Conservation (phyloP, 139 green algal genomes). For the Coelastrella sp. region DNA sequence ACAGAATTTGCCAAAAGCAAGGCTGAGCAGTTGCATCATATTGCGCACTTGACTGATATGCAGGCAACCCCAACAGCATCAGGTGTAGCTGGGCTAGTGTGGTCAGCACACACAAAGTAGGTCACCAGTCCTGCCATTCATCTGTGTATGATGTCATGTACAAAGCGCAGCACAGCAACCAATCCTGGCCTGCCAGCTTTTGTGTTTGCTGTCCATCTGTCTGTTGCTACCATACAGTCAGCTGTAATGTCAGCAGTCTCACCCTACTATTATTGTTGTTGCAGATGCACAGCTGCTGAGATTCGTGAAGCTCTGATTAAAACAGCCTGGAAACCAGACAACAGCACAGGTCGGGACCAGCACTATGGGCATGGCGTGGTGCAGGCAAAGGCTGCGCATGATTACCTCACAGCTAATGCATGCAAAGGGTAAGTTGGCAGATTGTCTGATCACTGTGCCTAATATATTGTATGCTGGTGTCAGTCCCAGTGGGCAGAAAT, state of each 20-base stretch:
- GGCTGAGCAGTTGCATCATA: no score
- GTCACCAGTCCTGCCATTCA: no score
- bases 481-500: no score
- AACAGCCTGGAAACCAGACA: neutral
- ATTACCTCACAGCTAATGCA: slow-evolving; percentile 3
- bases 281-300: neutral
- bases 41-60: neutral
- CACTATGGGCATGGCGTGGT: neutral
- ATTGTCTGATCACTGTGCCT: no score
- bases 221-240: neutral
- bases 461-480: no score
- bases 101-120: slow-evolving; percentile 9
- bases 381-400: slow-evolving; percentile 5
- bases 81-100: slow-evolving; percentile 1
- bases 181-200: no score
- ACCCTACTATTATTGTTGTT: no score
- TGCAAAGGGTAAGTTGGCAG: neutral
- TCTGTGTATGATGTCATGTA: no score
- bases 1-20: no score
- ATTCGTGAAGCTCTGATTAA: neutral
- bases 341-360: neutral
- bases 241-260: no score
- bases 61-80: neutral
- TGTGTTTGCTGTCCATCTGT: no score
- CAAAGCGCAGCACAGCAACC: no score